A percentile compares a stretch with the other conserved stretches of the same genome.
These are phyloP conservation scores for Mimosa pudica DNA, from an alignment of 306 rosid species.

Conservation along the genomic window DNA sequence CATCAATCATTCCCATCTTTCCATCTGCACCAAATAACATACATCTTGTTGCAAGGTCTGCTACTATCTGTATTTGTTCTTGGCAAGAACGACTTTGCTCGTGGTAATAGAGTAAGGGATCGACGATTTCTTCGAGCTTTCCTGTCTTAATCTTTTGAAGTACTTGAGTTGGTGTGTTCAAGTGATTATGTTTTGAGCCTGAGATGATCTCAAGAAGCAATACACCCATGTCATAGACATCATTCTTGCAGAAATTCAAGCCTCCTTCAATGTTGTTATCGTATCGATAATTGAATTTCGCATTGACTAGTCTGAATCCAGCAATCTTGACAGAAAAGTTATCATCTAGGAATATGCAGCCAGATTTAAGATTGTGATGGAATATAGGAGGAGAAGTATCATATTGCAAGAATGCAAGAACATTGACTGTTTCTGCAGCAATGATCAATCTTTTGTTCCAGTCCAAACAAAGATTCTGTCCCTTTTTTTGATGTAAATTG, in stretches of 20 bases:
- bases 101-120: constrained; percentile 71
- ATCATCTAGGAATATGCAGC: constrained; percentile 61
- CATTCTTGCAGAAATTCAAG: constrained; percentile 48
- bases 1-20: constrained; percentile 79
- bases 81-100: constrained; percentile 57
- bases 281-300: constrained; percentile 35
- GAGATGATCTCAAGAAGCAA: constrained; percentile 78
- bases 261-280: constrained; percentile 37
- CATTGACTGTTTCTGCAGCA: constrained; percentile 75
- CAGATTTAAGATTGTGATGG: constrained; percentile 72
- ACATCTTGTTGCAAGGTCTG: constrained; percentile 95
- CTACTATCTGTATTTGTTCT: constrained; percentile 76
- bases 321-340: constrained; percentile 67
- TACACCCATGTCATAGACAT: constrained; percentile 81
- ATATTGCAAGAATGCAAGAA: constrained; percentile 68
- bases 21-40: constrained; percentile 80
- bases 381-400: constrained; percentile 82
- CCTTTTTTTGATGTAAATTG: constrained; percentile 60
- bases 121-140: constrained; percentile 79
- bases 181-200: constrained; percentile 59
- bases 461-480: constrained; percentile 52
- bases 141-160: constrained; percentile 71
- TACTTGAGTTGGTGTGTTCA: constrained; percentile 60
- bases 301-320: constrained; percentile 60
- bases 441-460: constrained; percentile 79